Base-by-base conservation (phyloP, 192 early-diverging fungal species). In the Rhizoclosmatium globosum region DNA sequence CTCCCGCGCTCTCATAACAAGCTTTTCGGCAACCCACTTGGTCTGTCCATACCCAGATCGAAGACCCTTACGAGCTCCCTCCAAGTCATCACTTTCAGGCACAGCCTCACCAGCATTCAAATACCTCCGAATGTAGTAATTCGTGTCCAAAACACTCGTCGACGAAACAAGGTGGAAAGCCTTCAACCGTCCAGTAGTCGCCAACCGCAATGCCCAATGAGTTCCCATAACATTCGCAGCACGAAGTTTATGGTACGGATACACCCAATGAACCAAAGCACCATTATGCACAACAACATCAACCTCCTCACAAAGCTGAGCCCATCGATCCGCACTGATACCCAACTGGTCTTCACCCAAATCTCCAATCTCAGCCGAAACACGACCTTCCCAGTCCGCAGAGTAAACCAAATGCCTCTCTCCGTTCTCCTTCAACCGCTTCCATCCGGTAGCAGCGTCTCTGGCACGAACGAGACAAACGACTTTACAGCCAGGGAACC, bases 1-100 rank as follows among this genome's bases (percentile, higher is more conserved):
- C 43, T 80, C 82, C 43, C 89, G 86, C n/a, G 98, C 97, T 15
- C 90, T 84, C 89, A 96, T 90, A 39, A 98, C 90, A 23, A 99
- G 88, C 80, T 96, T 94, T 86, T 99, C 98, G 46, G 95, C 84
- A 6, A 99, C 98, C 97, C 97, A 99, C 81, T 99, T 99, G 81
- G 92, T 92, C 86, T 99, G 98, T 15, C 97, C 97, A 78, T 99
- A 99, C 17, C 98, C 98, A 39, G 88, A 90, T 17, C 88, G 84
- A 42, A 99, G 87, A 2, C 95, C 96, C 39, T 47, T 85, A 4
- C 94, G 88, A 53, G 92, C 86, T 53, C 98, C 97, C 75, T 96
- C 93, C 53, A 99, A 86, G 81, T 97, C 94, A 81, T 99, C 97
- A 0, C 85, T 79, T 86, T 99, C 98, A 48, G 82, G 82, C 11